Conservation (phyloP, 129 eudicot genomes). For the Deinandra increscens region DNA sequence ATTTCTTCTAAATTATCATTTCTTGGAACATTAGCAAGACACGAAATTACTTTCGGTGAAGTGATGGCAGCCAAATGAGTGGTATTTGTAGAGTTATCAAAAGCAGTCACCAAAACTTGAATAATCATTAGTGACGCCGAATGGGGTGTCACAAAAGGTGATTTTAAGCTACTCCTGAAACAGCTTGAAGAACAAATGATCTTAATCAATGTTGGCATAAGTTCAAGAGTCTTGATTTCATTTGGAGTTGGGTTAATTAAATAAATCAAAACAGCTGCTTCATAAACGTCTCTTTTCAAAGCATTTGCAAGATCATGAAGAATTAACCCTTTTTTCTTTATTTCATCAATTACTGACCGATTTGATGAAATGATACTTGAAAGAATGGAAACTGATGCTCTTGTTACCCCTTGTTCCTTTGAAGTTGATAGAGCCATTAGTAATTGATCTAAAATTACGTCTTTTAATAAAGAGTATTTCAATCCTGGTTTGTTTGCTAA, state of each 20-base stretch:
- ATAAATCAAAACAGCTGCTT: slow-evolving; percentile 66
- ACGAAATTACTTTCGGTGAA: slow-evolving; percentile 60
- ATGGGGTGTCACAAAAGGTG: slow-evolving; percentile 60
- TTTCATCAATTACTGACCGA: slow-evolving; percentile 50
- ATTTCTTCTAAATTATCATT: slow-evolving; percentile 50
- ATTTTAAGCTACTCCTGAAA: slow-evolving; percentile 35
- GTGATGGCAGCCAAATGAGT: slow-evolving; percentile 58
- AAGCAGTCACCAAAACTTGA: slow-evolving; percentile 67
- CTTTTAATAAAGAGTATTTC: slow-evolving; percentile 66
- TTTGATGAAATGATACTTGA: slow-evolving; percentile 55
- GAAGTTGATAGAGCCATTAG: slow-evolving; percentile 69
- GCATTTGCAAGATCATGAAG: slow-evolving; percentile 66
- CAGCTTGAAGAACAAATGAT: slow-evolving; percentile 53
- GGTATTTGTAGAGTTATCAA: slow-evolving; percentile 57
- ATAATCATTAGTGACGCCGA: slow-evolving; percentile 73
- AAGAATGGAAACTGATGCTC: slow-evolving; percentile 71
- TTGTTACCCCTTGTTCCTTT: slow-evolving; percentile 56
- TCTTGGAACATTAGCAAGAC: slow-evolving; percentile 56
- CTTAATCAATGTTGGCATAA: slow-evolving; percentile 66
- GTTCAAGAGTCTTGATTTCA: slow-evolving; percentile 62
- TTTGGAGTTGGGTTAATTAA: slow-evolving; percentile 67
- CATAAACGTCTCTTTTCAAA: slow-evolving; percentile 63
- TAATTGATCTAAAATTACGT: slow-evolving; percentile 66
- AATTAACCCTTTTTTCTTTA: slow-evolving; percentile 63
- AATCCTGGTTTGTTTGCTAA: slow-evolving; percentile 57